Conservation (phyloP, 1,139 yeast species). For the Pichia sp. region DNA sequence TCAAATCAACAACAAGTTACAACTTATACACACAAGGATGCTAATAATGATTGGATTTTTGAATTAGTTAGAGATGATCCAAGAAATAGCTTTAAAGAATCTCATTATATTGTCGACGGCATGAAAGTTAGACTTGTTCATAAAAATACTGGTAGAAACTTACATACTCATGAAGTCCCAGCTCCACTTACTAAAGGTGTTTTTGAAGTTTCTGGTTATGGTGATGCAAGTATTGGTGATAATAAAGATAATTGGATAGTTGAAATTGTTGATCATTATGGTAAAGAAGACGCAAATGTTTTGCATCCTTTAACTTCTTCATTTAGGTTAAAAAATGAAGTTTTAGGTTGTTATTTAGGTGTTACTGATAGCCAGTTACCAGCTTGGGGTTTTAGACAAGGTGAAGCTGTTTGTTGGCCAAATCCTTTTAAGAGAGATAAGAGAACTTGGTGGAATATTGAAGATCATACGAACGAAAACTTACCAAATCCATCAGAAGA, state of each 20-base stretch:
- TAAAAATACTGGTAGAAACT: conserved; percentile 75
- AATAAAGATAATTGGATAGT: conserved; percentile 89
- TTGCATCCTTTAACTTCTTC: conserved; percentile 87
- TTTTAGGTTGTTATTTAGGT: conserved; percentile 76
- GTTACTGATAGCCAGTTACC: conserved; percentile 80
- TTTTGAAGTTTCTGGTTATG: conserved; percentile 91
- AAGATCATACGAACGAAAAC: conserved; percentile 68
- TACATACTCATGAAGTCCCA: conserved; percentile 77
- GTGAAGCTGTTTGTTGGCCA: conserved; percentile 85
- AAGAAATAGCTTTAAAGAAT: conserved; percentile 48
- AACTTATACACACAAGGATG: conserved; percentile 86
- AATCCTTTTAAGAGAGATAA: conserved; percentile 78
- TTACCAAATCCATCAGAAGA: conserved; percentile 69
- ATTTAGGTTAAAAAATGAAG: conserved; percentile 65
- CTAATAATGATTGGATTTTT: conserved; percentile 86
- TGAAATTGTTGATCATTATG: conserved; percentile 76
- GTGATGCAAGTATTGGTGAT: conserved; percentile 83
- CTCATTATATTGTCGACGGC: conserved; percentile 61
- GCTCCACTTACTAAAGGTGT: conserved; percentile 74
- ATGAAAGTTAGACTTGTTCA: conserved; percentile 75
- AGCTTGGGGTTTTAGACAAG: conserved; percentile 98
- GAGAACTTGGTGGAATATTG: conserved; percentile 98
- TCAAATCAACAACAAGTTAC: conserved; percentile 96
- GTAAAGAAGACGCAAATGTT: conserved; percentile 56
- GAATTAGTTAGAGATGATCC: conserved; percentile 64